phyloP scores from a whole-genome alignment of 139 green algal species.

The Diplosphaera chodatii region DNA sequence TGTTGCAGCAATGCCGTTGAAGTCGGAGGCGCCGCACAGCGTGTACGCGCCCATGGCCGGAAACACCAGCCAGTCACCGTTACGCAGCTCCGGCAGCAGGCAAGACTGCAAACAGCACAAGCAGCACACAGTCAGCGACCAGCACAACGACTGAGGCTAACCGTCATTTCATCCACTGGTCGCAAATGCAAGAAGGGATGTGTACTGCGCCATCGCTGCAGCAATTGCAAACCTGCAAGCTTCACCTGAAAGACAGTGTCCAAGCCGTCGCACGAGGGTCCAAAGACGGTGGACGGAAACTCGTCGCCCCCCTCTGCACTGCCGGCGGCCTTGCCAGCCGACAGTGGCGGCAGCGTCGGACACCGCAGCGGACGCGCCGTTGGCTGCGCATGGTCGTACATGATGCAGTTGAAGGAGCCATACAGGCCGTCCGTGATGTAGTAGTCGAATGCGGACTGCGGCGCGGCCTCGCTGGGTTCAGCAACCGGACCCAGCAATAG shows the following conservation, averaged over 20 bases:
- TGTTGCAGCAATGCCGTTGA: constrained; percentile 62
- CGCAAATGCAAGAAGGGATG: too few species aligned
- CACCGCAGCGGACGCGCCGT: constrained; percentile 23
- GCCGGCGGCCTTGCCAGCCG: background rate
- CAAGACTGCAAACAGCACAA: too few species aligned
- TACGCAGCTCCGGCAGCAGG: constrained; percentile 24
- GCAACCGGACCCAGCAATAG: too few species aligned
- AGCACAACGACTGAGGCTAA: too few species aligned
- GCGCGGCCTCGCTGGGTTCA: background rate
- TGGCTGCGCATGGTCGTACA: constrained; percentile 71
- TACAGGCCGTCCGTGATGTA: constrained; percentile 95
- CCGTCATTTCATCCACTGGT: too few species aligned
- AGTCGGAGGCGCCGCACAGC: constrained; percentile 72
- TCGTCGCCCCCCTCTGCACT: background rate
- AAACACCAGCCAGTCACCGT: constrained; percentile 92
- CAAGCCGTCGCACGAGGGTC: constrained; percentile 81
- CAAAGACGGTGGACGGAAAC: constrained; percentile 70
- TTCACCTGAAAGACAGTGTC: constrained; percentile 54
- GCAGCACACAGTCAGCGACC: too few species aligned
- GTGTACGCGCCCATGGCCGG: constrained; percentile 90
- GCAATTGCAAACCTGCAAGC: too few species aligned
- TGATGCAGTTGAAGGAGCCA: constrained; percentile 92
- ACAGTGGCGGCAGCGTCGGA: background rate
- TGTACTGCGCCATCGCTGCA: too few species aligned
- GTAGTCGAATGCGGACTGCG: constrained; percentile 57